A percentile compares a stretch with the other conserved stretches of the same genome.
Conservation (phyloP, 345 rosid genomes). For the Brassica cretica region DNA sequence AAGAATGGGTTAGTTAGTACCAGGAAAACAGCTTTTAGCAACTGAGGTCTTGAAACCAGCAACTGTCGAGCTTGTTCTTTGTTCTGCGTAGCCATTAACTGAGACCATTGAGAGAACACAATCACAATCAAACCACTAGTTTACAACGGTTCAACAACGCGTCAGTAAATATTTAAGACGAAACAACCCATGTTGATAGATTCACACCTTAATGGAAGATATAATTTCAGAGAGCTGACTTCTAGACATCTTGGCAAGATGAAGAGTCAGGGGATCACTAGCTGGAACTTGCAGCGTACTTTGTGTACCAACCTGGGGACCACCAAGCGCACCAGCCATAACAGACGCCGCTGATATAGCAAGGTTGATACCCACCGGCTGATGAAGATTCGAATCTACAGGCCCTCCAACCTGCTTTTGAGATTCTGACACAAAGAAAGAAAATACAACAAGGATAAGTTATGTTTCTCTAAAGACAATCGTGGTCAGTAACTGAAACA, state of each 20-base stretch:
- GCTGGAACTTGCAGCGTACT: conserved; percentile 53
- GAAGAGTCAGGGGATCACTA: conserved; percentile 88
- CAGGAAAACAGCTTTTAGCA: conserved; percentile 88
- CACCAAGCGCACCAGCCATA: conserved; percentile 82
- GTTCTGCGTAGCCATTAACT: conserved; percentile 74
- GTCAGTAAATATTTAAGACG: neutral
- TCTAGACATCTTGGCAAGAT: conserved; percentile 85
- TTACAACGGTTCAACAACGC: conserved; percentile 20
- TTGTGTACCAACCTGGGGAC: conserved; percentile 61
- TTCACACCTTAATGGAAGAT: conserved; percentile 72
- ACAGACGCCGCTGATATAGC: conserved; percentile 76
- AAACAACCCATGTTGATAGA: conserved; percentile 4
- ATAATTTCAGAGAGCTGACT: conserved; percentile 76
- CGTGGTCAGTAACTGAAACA: neutral
- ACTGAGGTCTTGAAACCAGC: conserved; percentile 68
- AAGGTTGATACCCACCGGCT: conserved; percentile 82
- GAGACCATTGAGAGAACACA: conserved; percentile 24
- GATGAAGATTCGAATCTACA: conserved; percentile 57
- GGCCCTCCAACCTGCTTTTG: conserved; percentile 66
- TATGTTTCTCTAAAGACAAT: neutral
- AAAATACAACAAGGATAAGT: neutral
- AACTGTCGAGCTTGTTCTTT: conserved; percentile 77
- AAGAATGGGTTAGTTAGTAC: conserved; percentile 43
- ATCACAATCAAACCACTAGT: neutral
- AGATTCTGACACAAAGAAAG: conserved; percentile 45